Evolutionary conservation across 768 basidiomycete species (phyloP).

Genomic region (Leccinellum luteum): DNA sequence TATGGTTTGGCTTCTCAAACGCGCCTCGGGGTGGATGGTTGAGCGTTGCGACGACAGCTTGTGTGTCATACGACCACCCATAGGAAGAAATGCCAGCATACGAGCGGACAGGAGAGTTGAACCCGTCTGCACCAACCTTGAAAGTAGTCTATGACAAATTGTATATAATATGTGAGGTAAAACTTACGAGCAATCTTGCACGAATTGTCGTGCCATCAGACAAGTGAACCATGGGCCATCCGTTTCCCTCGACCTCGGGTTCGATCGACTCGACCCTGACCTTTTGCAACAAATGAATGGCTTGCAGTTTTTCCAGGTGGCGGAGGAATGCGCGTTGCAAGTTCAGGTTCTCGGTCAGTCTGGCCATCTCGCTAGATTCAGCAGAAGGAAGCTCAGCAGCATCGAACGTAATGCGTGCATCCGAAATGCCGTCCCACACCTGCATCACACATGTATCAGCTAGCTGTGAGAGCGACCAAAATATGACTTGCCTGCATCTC

Average conservation of each 20-base stretch:
- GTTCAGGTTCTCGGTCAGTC: slow-evolving; percentile 89
- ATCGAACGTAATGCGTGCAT: slow-evolving; percentile 72
- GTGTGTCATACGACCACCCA: slow-evolving; percentile 89
- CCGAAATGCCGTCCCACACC: slow-evolving; percentile 93
- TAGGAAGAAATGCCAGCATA: slow-evolving; percentile 84
- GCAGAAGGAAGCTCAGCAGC: slow-evolving; percentile 41
- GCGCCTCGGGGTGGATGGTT: slow-evolving; percentile 63
- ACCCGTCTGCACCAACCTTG: slow-evolving; percentile 93
- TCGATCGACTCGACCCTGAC: slow-evolving; percentile 72
- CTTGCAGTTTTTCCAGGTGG: slow-evolving; percentile 49
- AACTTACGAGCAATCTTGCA: slow-evolving; percentile 70
- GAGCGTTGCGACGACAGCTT: slow-evolving; percentile 89
- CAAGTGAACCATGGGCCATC: slow-evolving; percentile 80
- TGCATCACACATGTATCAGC: slow-evolving; percentile 24
- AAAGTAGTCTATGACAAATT: background rate
- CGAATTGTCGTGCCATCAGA: slow-evolving; percentile 64
- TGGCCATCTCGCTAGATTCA: slow-evolving; percentile 60
- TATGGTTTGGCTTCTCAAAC: slow-evolving; percentile 65
- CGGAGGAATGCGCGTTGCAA: slow-evolving; percentile 81
- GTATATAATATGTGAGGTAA: background rate
- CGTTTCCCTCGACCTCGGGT: slow-evolving; percentile 42
- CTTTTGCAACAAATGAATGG: slow-evolving; percentile 66
- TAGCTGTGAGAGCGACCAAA: background rate
- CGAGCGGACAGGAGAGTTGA: slow-evolving; percentile 87
- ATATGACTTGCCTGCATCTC: slow-evolving; percentile 72